Evolutionary conservation across 352 stramenopile genomes (phyloP), one percentile per base, ranked within the genome.

Genomic region (Peronospora belbahrii): DNA sequence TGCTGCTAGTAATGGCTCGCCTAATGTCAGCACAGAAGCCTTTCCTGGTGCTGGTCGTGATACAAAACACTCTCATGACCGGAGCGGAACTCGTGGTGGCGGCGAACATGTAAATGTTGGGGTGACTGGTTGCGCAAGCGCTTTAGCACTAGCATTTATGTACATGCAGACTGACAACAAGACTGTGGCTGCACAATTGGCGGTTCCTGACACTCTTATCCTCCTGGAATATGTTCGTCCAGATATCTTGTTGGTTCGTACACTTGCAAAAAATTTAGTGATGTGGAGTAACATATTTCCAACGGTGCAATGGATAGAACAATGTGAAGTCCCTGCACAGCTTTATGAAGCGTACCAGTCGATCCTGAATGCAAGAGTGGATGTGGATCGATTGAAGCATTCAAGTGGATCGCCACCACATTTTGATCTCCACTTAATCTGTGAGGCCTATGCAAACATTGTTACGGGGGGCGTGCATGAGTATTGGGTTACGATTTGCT

Each of bases 141-240:
- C 88, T 4, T 51, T 99, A 37, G 95, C 95, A 6, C 67, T 99
- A 15, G 94, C 84, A 10, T 86, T 99, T 30, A 98, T 98, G 74
- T 98, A 97, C 61, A 86, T 98, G 48, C 86, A 95, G 55, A 98
- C 77, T 23, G 76, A 83, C 48, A 96, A 96, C 64, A 77, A 79
- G 24, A 74, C 69, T 2, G 76, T 96, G 38, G 75, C 83, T 9
- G 77, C 78, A 14, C 80, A 89, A 19, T 62, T 99, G 20, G 59
- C 65, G 2, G 73, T 98, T 38, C 96, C 96, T 5, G 74, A 97
- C 31, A 98, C 95, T 7, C 74, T 98, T 28, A 97, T 97, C 42
- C 65, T 97, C 31, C 70, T 99, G 9, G 94, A 99, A 44, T 95
- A 96, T 34, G 87, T 98, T 19, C 85, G 96, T 15, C 96, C 96